Evolutionary conservation across 1,284 basidiomycete genomes (phyloP).

Genomic region (Apiotrichum veenhuisii): DNA sequence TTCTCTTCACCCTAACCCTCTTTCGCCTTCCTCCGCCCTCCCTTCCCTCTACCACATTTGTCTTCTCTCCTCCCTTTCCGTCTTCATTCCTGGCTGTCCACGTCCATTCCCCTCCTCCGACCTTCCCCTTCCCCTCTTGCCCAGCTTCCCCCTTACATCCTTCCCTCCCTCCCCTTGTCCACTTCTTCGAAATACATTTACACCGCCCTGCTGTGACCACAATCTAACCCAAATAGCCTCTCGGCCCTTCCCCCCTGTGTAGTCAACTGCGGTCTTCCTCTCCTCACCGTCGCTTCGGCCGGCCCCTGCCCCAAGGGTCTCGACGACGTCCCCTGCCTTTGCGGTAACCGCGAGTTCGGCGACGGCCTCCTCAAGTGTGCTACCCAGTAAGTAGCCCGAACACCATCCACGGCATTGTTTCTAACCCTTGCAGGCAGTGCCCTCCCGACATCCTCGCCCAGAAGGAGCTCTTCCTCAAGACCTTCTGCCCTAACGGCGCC

Average conservation of each 20-base stretch:
- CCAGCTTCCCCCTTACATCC: too few relatives aligned
- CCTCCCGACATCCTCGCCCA: neutral
- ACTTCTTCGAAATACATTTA: too few relatives aligned
- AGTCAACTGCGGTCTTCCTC: constrained; percentile 22
- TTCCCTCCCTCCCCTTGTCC: too few relatives aligned
- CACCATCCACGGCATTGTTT: neutral
- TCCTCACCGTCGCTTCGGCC: constrained; percentile 10
- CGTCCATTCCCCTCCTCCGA: too few relatives aligned
- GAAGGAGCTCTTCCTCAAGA: neutral
- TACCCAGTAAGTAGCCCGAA: constrained; percentile 20
- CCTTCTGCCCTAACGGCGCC: neutral
- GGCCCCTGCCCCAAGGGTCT: constrained; percentile 25
- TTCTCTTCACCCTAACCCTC: neutral
- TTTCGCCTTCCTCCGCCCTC: too few relatives aligned
- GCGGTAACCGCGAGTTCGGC: constrained; percentile 37
- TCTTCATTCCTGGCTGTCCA: too few relatives aligned
- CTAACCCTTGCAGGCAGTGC: neutral
- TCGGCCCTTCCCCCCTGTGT: too few relatives aligned
- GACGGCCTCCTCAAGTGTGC: constrained; percentile 33
- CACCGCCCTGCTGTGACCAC: too few relatives aligned
- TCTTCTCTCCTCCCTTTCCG: too few relatives aligned
- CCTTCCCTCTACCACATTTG: too few relatives aligned
- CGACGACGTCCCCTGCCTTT: constrained; percentile 39
- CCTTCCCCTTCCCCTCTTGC: too few relatives aligned
- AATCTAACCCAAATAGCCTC: too few relatives aligned